Conservation (phyloP, 371 early-diverging fungal genomes). For the Mortierella sp. region DNA sequence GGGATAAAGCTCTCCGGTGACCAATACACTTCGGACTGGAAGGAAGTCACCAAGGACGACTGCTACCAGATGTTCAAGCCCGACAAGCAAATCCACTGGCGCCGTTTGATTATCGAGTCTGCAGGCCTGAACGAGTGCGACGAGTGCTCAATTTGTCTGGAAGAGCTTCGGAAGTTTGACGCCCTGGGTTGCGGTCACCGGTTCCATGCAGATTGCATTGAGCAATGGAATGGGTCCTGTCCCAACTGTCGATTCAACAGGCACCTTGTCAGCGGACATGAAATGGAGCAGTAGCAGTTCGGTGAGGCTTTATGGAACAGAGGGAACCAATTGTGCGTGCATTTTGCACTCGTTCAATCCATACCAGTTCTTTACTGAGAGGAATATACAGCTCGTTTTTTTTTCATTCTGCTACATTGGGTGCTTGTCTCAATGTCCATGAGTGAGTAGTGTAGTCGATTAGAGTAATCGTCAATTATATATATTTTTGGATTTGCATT, state of each 20-base stretch:
- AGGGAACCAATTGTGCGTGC: no score
- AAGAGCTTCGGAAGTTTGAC: neutral
- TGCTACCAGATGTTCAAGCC: conserved; percentile 21
- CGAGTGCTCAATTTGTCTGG: conserved; percentile 22
- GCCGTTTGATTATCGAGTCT: conserved; percentile 22
- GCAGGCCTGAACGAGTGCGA: neutral
- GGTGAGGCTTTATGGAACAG: no score
- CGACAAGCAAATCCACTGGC: conserved; percentile 15
- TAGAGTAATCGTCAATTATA: no score
- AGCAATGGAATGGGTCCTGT: conserved; percentile 6
- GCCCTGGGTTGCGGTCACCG: conserved; percentile 13
- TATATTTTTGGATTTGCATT: no score
- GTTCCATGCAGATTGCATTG: conserved; percentile 5
- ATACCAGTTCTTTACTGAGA: no score
- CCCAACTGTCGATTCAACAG: conserved; percentile 23
- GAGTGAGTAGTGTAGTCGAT: no score
- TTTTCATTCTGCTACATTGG: no score
- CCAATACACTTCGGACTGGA: conserved; percentile 28
- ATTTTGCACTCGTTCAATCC: no score
- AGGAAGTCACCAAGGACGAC: conserved; percentile 3
- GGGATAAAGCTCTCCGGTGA: conserved; percentile 27
- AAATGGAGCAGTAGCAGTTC: no score
- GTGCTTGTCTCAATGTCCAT: no score
- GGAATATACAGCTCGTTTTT: no score
- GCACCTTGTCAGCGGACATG: neutral